Conservation (phyloP, 1,139 yeast species). For the Pichia sp. region DNA sequence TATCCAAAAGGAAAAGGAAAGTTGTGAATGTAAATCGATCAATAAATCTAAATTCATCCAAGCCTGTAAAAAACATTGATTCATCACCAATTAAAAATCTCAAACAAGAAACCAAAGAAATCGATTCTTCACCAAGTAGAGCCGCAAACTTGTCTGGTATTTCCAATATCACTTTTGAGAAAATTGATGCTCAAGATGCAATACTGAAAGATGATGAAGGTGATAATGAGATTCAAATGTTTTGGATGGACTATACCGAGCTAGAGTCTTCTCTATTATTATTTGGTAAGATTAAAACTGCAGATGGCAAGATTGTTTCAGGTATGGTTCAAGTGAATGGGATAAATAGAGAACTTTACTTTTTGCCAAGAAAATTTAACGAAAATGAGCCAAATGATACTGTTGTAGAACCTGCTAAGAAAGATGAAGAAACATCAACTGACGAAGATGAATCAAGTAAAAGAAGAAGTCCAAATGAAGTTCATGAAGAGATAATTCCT, state of each 20-base stretch:
- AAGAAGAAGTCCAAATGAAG: conserved; percentile 49
- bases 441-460: conserved; percentile 18
- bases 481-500: conserved; percentile 70
- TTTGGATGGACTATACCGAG: conserved; percentile 87
- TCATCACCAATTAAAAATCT: conserved; percentile 23
- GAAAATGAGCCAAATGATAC: conserved; percentile 35
- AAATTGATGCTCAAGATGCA: conserved; percentile 41
- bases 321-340: conserved; percentile 75
- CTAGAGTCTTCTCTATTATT: conserved; percentile 60
- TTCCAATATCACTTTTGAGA: conserved; percentile 30
- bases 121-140: conserved; percentile 23
- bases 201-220: conserved; percentile 34
- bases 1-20: conserved; percentile 41
- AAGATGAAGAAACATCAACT: conserved; percentile 11
- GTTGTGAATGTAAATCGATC: conserved; percentile 31
- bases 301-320: conserved; percentile 55
- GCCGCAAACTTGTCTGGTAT: conserved; percentile 18
- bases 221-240: conserved; percentile 47
- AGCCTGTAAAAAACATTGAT: conserved; percentile 15
- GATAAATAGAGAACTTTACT: conserved; percentile 62
- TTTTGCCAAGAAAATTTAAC: conserved; percentile 55
- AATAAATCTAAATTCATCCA: conserved; percentile 23
- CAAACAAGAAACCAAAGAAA: conserved; percentile 2
- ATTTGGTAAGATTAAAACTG: conserved; percentile 73
- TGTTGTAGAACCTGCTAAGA: conserved; percentile 28